Base-by-base conservation (phyloP, 306 rosid genomes). In the Vigna hirtella region DNA sequence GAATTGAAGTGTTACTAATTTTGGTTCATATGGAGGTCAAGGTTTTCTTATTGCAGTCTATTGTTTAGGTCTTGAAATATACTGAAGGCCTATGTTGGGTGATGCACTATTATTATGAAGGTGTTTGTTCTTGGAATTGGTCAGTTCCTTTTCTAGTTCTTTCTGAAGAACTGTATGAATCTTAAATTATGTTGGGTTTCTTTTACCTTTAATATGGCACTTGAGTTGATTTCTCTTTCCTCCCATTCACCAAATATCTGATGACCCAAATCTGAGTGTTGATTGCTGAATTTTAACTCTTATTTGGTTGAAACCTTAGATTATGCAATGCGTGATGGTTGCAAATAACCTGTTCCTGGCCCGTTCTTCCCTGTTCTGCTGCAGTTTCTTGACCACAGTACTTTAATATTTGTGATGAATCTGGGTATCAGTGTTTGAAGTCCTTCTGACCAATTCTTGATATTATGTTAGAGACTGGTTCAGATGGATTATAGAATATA, bases 121-220 rank as follows among this genome's bases (percentile, higher is more conserved):
- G 99, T 30, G 99, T 96, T 81, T 91, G 98, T 84, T 93, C 99
- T 55, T 96, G 99, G 99, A 88, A 91, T 70, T 96, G 99, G 99
- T 96, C 77, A 82, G 96, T 80, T 76, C 70, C 57, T 72, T 76
- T 20, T 79, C 69, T 9, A 28, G 58, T 49, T 51, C 64, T 59
- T 51, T 47, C 26, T 68, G 40, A 8, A 32, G 40, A 26, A 47
- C n/a, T 66, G 45, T 71, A 47, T 72, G 66, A 71, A 26, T 68
- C 56, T 36, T 12, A 50, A 43, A 45, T 79, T 58, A 51, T 67
- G 42, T 48, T 75, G 72, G 68, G 58, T 66, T 72, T 74, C 59
- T 26, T 74, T 70, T 57, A 10, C 68, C 34, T 47, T 6, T 15
- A 32, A 34, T 77, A 28, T 74, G 20, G 20, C 12, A 66, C 50